Base-by-base conservation (phyloP, 345 rosid genomes). In the Nephelium lappaceum region DNA sequence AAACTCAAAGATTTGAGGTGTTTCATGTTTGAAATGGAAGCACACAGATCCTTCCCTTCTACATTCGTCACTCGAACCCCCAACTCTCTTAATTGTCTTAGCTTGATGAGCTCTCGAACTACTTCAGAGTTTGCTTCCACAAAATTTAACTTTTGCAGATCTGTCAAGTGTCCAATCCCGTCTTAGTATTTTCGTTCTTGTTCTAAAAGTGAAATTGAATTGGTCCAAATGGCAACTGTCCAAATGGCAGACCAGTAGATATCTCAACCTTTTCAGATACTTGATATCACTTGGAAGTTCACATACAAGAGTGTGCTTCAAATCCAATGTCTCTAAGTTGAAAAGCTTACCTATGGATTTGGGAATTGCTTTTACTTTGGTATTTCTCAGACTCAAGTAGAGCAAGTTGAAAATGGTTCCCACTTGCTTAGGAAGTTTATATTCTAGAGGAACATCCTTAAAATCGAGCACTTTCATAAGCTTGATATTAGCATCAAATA, bases 271-370 rank as follows among this genome's bases (percentile, higher is more conserved):
- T 9, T 4, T 24, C 14, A 78, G 49, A 5, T 47, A 57, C 7
- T 61, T 63, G 70, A 70, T 47, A 23, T 78, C 75, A 6, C 16
- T 19, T 25, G 75, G 75, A 14, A 77, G 75, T 23, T 57, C 74
- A 39, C 71, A 8, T 31, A 70, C 58, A 23, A 23, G 27, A 14
- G 73, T 39, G 14, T 60, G 21, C 69, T 23, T 43, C 68, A 77
- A 41, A 58, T 78, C 66, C 45, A 78, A 49, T 19, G 81, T 78
- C 45, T 78, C 63, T 19, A 78, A 57, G 69, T 72, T 78, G 69
- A 31, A n/a, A 31, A 78, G 24, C 60, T 69, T 71, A 3, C 76
- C 81, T 38, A 78, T 61, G 24, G 69, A 42, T 62, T 62, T 78
- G 5, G 81, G 81, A 38, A 78, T 61, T 15, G 2, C 19, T 11